Base-by-base conservation (phyloP, 2,329 filamentous ascomycete genomes). In the Ascochyta rabiei region DNA sequence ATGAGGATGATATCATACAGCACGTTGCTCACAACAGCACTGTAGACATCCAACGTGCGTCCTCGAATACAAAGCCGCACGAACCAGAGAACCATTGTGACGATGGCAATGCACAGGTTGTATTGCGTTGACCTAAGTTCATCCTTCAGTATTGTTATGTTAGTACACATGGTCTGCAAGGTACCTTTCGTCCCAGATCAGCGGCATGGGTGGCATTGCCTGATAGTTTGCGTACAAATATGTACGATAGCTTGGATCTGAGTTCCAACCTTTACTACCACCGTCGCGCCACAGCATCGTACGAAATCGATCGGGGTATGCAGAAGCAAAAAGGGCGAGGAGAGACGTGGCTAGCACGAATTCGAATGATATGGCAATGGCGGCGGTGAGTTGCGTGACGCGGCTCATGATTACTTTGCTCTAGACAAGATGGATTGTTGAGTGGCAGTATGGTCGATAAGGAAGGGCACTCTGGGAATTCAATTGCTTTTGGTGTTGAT, bases 201-300 rank as follows among this genome's bases (percentile, higher is more conserved):
- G n/a, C 1, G 64, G 60, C 41, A 66, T 56, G 3, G 58, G 19
- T 2, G 63, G 56, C 16, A 66, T 46, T 6, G 61, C 50, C 6
- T 48, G 51, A 42, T 65, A 56, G 13, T 65, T 67, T 28, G 64
- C 64, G 31, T 56, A 57, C 23, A 57, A 34, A 41, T 65, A 66
- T 2, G 57, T 53, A 9, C 60, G 60, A 23, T 57, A 55, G 13
- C 51, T 49, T n/a, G 60, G 60, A 42, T 61, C 56, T 2, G 63
- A 66, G 16, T 63, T 62, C 60, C 57, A 65, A 34, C 57, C 59
- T 42, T 57, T 51, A 10, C n/a, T 53, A 0, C 61, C 57, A 21
- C 63, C 52, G 12, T 56, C 51, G 28, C 48, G 46, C 61, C 57
- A 62, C 12, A 61, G 31, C 16, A 40, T 16, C 10, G 51, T 56